phyloP scores from a whole-genome alignment of 345 rosid genomes.

The Eucalyptus globulus region DNA sequence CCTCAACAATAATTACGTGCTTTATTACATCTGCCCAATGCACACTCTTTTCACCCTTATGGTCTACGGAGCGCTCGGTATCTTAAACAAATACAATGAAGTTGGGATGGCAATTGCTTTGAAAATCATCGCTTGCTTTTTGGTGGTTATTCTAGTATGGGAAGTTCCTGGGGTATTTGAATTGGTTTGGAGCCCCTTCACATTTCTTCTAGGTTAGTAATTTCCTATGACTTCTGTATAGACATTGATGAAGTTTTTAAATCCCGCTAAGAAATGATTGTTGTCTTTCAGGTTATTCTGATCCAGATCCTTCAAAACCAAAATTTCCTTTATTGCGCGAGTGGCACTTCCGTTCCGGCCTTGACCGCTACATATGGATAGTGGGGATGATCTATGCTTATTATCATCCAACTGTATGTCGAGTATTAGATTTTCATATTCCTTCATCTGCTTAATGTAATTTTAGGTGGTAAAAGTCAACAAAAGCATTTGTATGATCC shows the following conservation, averaged over 20 bases:
- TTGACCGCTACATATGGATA: slow-evolving; percentile 99
- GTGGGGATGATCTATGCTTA: slow-evolving; percentile 97
- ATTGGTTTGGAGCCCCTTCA: slow-evolving; percentile 86
- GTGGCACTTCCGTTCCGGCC: slow-evolving; percentile 99
- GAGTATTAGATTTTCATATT: neutral
- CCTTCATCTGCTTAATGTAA: neutral
- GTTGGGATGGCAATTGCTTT: slow-evolving; percentile 63
- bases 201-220: slow-evolving; percentile 73
- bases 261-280: neutral
- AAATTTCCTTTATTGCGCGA: slow-evolving; percentile 64
- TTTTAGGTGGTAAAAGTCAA: neutral
- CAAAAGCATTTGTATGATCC: neutral
- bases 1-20: slow-evolving; percentile 83
- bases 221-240: neutral
- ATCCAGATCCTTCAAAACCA: slow-evolving; percentile 90
- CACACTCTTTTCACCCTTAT: slow-evolving; percentile 97
- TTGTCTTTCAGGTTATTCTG: slow-evolving; percentile 68
- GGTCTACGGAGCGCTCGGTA: slow-evolving; percentile 96
- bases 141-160: slow-evolving; percentile 84
- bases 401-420: slow-evolving; percentile 95
- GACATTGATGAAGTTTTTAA: neutral
- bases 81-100: slow-evolving; percentile 85
- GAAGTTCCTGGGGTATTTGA: slow-evolving; percentile 95
- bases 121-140: slow-evolving; percentile 65
- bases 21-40: slow-evolving; percentile 98